Base-by-base conservation (phyloP, 768 basidiomycete species). In the Collybia nuda region DNA sequence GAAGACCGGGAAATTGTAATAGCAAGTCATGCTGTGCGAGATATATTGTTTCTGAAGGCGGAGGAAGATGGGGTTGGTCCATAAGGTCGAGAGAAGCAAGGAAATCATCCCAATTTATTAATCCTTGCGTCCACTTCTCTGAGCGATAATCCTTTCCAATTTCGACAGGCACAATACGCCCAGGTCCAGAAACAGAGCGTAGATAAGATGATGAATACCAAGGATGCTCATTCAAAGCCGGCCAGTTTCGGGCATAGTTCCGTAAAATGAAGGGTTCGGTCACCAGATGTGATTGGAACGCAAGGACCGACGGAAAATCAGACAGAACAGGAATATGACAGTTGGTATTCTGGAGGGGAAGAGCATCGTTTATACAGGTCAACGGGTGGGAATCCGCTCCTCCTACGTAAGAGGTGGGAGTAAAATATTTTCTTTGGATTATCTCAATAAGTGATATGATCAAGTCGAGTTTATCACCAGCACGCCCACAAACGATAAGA, bases 21-120 rank as follows among this genome's bases (percentile, higher is more conserved):
- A 95, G 74, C 12, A 99, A 78, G 57, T 84, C 80, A 69, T 99
- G 86, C 62, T 99, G 97, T 0, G 97, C 97, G 39, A 99, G 82
- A 65, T 99, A 99, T 32, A 86, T 57, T 12, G 72, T 63, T 2
- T 75, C 62, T 44, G 48, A 55, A 26, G 56, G 54, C 40, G 49
- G 50, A 6, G 50, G 51, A 2, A 48, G 51, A 12, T 55, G 48
- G 14, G 55, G 48, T 46, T 70, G 67, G 37, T 70, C 66, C 38
- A 62, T 57, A n/a, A 70, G 63, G 45, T 70, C 67, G 18, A 76
- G 67, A 35, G 71, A 66, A 50, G 72, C 57, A 6, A 98, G 72
- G 63, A 98, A 94, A 1, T 73, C 75, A 29, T 88, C 83, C 84
- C 93, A 97, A 18, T 65, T 59, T 66, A 97, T 81, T 47, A 98